Base-by-base conservation (phyloP, 2,329 filamentous ascomycete species). In the Fusarium kyushuense region DNA sequence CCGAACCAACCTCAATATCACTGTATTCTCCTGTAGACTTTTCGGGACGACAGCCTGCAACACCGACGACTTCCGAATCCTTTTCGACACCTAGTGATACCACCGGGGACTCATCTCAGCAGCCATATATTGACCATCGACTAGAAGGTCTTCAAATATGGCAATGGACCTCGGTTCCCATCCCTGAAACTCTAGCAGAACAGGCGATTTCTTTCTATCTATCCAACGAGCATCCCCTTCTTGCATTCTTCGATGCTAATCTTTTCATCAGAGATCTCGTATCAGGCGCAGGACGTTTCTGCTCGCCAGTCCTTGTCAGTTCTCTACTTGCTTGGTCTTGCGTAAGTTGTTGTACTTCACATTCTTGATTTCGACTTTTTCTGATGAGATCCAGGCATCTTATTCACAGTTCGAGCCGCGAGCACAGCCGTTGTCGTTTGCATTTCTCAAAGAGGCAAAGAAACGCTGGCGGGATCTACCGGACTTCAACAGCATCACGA, bases 301-400 rank as follows among this genome's bases (percentile, higher is more conserved):
- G 63, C 5, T 61, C 63, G 6, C 54, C 40, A 1, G 40, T 65
- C 2, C 43, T 65, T 2, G 48, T 65, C 3, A 65, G 54, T 19
- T 49, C 63, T 3, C 30, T 65, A 6, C 61, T 65, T 21, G 61
- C 63, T 14, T 65, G 61, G 61, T 49, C 45, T 2, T 65, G 63
- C 2, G 63, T 61, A 55, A 48, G 63, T 40, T 17, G n/a, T 9
- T 3, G 2, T 23, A n/a, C 17, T 4, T 14, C 13, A 1, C 5
- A n/a, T 3, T 13, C 2, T 16, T 5, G 16, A 10, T 29, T 9
- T 4, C 1, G 0, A n/a, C 1, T 1, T 5, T 19, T 4, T 2
- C 36, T 65, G 2, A 65, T 17, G 3, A 21, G 0, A 17, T 1
- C 0, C 2, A 65, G 62, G 60, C 62, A 0, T 60, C 62, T 3